Evolutionary conservation across 345 rosid species (phyloP).

Genomic region (Erucastrum elatum): DNA sequence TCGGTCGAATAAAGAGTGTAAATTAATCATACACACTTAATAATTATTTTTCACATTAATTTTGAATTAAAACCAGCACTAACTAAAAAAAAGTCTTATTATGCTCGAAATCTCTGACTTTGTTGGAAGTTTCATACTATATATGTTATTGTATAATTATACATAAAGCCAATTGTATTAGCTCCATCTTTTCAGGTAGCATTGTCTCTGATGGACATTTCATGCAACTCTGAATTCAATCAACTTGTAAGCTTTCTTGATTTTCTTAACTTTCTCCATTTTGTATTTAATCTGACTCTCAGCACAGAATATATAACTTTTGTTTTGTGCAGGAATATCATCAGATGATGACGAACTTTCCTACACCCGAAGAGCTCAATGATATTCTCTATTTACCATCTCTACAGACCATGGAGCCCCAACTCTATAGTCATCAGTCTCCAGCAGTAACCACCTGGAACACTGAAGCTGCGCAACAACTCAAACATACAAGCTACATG

Average conservation of each 20-base stretch:
- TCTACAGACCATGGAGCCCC: background rate
- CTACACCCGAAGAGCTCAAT: slow-evolving; percentile 18
- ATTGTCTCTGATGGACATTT: slow-evolving; percentile 7
- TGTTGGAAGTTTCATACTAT: slow-evolving; percentile 22
- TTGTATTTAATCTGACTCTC: background rate
- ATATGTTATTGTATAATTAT: background rate
- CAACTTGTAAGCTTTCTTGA: slow-evolving; percentile 19
- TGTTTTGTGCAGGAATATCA: slow-evolving; percentile 10
- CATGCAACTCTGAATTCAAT: slow-evolving; percentile 17
- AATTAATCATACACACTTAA: background rate
- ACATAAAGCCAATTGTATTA: background rate
- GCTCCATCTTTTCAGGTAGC: background rate
- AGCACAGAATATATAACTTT: background rate
- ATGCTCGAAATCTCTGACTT: slow-evolving; percentile 7
- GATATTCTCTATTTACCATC: background rate
- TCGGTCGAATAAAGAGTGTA: slow-evolving; percentile 5
- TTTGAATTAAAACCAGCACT: background rate
- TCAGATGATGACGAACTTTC: slow-evolving; percentile 15
- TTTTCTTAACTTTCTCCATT: background rate
- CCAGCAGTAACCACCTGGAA: slow-evolving; percentile 1
- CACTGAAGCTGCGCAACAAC: background rate
- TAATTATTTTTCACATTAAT: background rate
- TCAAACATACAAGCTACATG: slow-evolving; percentile 2
- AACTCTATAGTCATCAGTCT: background rate
- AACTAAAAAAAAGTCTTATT: background rate